phyloP scores from a whole-genome alignment of 352 stramenopile genomes.

The Globisporangium viniferum region DNA sequence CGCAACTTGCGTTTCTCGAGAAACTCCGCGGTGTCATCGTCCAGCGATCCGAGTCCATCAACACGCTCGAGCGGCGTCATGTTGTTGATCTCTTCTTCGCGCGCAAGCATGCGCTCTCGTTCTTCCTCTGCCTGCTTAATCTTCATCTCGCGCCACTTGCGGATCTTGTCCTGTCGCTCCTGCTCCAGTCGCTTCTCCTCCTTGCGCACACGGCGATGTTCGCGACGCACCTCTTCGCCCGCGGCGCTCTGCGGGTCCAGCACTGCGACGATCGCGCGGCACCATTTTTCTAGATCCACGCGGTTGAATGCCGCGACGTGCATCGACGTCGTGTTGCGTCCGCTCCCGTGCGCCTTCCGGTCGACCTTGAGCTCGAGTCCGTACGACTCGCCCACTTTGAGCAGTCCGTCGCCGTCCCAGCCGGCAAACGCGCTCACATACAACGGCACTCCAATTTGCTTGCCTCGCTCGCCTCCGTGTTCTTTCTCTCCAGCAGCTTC shows the following conservation, averaged over 20 bases:
- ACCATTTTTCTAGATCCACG: conserved; percentile 82
- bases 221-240: conserved; percentile 52
- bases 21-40: conserved; percentile 69
- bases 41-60: conserved; percentile 58
- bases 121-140: conserved; percentile 50
- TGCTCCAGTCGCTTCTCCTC: conserved; percentile 57
- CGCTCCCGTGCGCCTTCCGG: conserved; percentile 30
- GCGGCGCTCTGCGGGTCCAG: conserved; percentile 61
- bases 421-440: conserved; percentile 70
- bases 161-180: conserved; percentile 63
- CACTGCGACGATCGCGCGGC: conserved; percentile 64
- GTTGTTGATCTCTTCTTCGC: conserved; percentile 69
- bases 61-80: conserved; percentile 74
- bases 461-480: conserved; percentile 16
- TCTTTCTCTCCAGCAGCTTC: background rate
- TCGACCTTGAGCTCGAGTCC: conserved; percentile 79
- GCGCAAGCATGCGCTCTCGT: conserved; percentile 43
- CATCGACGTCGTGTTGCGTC: conserved; percentile 34
- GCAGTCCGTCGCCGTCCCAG: conserved; percentile 68
- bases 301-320: conserved; percentile 76
- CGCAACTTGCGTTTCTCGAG: conserved; percentile 77
- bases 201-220: conserved; percentile 53
- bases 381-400: conserved; percentile 70
- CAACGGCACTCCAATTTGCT: conserved; percentile 30
- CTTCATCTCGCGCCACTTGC: conserved; percentile 68